phyloP scores from a whole-genome alignment of 768 basidiomycete genomes.

The Lactifluus pinguis region DNA sequence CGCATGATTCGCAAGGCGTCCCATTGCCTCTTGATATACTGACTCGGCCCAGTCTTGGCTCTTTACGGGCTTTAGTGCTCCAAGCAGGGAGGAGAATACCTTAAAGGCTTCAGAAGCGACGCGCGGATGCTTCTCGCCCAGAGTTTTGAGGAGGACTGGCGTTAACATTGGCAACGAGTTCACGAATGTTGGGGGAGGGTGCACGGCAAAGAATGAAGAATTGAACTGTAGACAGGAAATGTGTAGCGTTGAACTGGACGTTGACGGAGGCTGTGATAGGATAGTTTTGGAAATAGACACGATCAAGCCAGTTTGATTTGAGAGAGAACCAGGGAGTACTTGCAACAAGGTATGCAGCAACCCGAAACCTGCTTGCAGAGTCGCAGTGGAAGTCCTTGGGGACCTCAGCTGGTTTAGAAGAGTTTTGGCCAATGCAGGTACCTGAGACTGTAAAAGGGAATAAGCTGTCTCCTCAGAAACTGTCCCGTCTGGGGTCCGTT shows the following conservation, averaged over 20 bases:
- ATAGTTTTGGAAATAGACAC: constrained; percentile 55
- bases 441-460: constrained; percentile 61
- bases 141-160: constrained; percentile 63
- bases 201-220: constrained; percentile 68
- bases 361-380: constrained; percentile 79
- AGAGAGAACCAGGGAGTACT: constrained; percentile 78
- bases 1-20: constrained; percentile 64
- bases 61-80: constrained; percentile 62
- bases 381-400: constrained; percentile 64
- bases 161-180: constrained; percentile 57
- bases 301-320: constrained; percentile 56
- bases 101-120: constrained; percentile 84
- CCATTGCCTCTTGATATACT: constrained; percentile 67
- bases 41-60: constrained; percentile 55
- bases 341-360: constrained; percentile 66
- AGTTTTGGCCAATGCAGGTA: constrained; percentile 69
- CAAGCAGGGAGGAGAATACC: constrained; percentile 76
- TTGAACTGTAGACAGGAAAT: constrained; percentile 82
- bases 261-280: constrained; percentile 57
- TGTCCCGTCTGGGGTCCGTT: constrained; percentile 70
- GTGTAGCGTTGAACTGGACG: constrained; percentile 75
- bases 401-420: constrained; percentile 81
- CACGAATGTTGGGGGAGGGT: constrained; percentile 51
- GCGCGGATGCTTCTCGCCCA: constrained; percentile 80
- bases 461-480: constrained; percentile 66